Conservation (phyloP, 2,329 filamentous ascomycete species). For the Sarocladium brachiariae region DNA sequence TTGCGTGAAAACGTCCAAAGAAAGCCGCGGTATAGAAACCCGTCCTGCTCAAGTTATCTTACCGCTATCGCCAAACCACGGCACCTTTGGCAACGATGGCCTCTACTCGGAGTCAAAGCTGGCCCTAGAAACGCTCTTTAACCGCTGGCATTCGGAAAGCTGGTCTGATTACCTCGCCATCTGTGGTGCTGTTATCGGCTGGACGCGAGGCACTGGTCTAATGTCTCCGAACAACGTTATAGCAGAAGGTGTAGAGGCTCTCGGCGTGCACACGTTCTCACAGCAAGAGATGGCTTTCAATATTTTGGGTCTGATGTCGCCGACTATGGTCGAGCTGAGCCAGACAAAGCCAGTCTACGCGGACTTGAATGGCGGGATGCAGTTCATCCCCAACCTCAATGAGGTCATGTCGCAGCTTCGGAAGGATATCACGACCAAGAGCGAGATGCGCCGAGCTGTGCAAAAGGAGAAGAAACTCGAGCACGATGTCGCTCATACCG, state of each 20-base stretch:
- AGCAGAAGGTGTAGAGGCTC: conserved; percentile 91
- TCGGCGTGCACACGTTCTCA: conserved; percentile 95
- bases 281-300: conserved; percentile 99
- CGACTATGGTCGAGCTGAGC: conserved; percentile 88
- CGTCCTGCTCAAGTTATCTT: conserved; percentile 94
- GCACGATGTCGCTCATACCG: conserved; percentile 94
- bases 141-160: conserved; percentile 95
- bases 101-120: conserved; percentile 98
- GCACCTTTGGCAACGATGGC: conserved; percentile 95
- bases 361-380: conserved; percentile 93
- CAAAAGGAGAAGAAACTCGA: conserved; percentile 94
- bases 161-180: conserved; percentile 98
- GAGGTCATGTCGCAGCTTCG: conserved; percentile 87
- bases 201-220: conserved; percentile 95
- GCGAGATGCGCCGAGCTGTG: conserved; percentile 86
- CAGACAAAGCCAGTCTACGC: conserved; percentile 94
- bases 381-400: conserved; percentile 95
- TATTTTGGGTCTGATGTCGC: conserved; percentile 90
- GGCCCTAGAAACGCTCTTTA: conserved; percentile 93
- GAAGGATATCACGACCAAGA: conserved; percentile 91
- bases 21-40: conserved; percentile 81
- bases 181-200: conserved; percentile 96
- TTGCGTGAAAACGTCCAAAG: conserved; percentile 84
- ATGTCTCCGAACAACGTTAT: conserved; percentile 99
- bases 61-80: conserved; percentile 94